Evolutionary conservation across 2,329 filamentous ascomycete genomes (phyloP).

Genomic region (Colletotrichum brevisporum): DNA sequence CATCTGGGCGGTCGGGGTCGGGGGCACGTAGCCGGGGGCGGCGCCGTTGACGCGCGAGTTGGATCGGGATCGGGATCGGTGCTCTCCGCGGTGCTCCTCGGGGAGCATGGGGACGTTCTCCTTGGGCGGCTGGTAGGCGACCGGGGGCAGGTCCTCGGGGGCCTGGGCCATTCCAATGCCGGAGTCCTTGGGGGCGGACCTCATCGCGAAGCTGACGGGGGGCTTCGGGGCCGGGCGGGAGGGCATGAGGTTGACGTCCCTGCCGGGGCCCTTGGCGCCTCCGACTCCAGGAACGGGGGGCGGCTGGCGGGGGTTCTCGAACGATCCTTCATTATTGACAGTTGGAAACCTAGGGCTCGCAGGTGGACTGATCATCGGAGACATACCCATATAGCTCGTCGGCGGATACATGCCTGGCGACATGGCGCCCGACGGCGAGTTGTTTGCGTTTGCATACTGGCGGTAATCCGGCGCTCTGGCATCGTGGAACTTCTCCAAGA

Average conservation of each 20-base stretch:
- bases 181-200: constrained; percentile 74
- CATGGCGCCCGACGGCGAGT: constrained; percentile 60
- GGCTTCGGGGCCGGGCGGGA: constrained; percentile 89
- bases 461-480: constrained; percentile 73
- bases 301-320: constrained; percentile 95
- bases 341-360: constrained; percentile 87
- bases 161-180: constrained; percentile 72
- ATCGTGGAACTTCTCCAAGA: constrained; percentile 97
- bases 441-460: constrained; percentile 51
- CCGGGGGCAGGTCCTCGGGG: constrained; percentile 67
- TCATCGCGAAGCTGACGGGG: constrained; percentile 74
- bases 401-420: constrained; percentile 69
- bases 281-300: constrained; percentile 83
- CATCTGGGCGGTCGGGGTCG: constrained; percentile 56
- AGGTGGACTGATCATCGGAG: constrained; percentile 81
- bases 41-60: constrained; percentile 74
- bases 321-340: constrained; percentile 91
- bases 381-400: constrained; percentile 70
- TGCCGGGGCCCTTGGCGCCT: constrained; percentile 61
- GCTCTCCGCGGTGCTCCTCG: constrained; percentile 66
- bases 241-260: constrained; percentile 78
- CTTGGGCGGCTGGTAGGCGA: constrained; percentile 64
- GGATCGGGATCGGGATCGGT: constrained; percentile 69
- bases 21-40: constrained; percentile 62
- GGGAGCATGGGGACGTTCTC: constrained; percentile 73